Base-by-base conservation (phyloP, 1,284 basidiomycete species). In the Hypsizygus ulmarius region DNA sequence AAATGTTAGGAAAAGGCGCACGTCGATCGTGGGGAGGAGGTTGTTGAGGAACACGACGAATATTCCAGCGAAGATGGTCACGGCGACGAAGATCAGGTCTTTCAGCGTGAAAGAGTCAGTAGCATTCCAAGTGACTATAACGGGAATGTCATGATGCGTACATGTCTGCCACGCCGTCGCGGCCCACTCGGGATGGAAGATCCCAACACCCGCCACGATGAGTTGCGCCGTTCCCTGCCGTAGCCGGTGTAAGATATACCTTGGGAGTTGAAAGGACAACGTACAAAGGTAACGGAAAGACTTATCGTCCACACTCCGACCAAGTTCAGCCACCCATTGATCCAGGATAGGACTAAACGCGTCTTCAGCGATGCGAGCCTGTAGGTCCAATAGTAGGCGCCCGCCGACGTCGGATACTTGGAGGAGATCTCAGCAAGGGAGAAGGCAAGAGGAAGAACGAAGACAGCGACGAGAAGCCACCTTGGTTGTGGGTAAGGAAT, bases 381-480 rank as follows among this genome's bases (percentile, higher is more conserved):
- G 56, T 73, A 81, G 43, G 72, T 74, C 78, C 79, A 81, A 53
- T 81, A 81, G 51, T 79, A 81, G 2, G 78, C 74, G 16, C 78
- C 79, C 0, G 77, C 78, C 0, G 78, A 77, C 1, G 79, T 81
- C 0, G 79, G 78, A 51, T 77, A 81, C 50, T 75, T 75, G 3
- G 78, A 75, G 34, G 73, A 75, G 27, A 80, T 77, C 58, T 81
- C 79, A 0, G 70, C 78, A 2, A 81, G 61, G 6, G 79, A 81
- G 2, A 75, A 59, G 0, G 79, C 75, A 5, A 80, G 64, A 0
- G 68, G 59, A 49, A 74, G 67, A 0, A 73, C 73, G 2, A 78
- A 60, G 9, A 68, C 39, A 11, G 75, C 75, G 2, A 80, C 73
- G 7, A 78, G 52, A 6, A 78, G 58, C 70, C 74, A 79, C 27